A percentile compares a stretch with the other conserved stretches of the same genome.
Conservation (phyloP, 805 yeast genomes). For the Candida alai region DNA sequence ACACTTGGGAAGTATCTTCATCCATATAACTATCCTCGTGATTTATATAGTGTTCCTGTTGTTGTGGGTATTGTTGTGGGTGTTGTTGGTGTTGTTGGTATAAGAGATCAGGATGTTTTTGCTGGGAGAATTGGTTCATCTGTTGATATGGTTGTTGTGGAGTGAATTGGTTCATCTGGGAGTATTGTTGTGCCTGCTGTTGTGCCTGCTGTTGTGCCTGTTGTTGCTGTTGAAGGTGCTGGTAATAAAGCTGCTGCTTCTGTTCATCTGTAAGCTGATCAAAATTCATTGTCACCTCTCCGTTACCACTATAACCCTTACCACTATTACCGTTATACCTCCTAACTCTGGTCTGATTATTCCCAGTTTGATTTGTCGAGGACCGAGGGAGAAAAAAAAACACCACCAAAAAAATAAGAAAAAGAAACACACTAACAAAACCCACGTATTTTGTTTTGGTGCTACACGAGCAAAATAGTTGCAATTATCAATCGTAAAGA, state of each 20-base stretch:
- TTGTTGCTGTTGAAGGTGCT: conserved; percentile 18
- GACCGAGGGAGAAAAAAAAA: too few species aligned
- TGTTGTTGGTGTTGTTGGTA: conserved; percentile 13
- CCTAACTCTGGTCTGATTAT: too few species aligned
- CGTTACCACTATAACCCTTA: too few species aligned
- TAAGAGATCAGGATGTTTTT: too few species aligned
- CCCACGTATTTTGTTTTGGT: too few species aligned
- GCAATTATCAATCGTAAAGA: too few species aligned
- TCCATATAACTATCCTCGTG: conserved; percentile 37
- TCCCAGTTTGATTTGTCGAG: too few species aligned
- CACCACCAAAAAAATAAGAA: too few species aligned
- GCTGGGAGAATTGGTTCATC: conserved; percentile 12
- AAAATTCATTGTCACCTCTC: conserved; percentile 25
- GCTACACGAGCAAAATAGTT: too few species aligned
- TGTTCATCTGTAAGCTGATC: conserved; percentile 28
- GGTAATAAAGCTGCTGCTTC: conserved; percentile 26
- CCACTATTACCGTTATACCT: too few species aligned
- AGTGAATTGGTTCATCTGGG: conserved; percentile 17
- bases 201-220: conserved; percentile 9
- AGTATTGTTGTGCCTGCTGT: conserved; percentile 7
- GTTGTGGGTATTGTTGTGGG: conserved; percentile 7
- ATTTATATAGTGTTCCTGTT: conserved; percentile 5
- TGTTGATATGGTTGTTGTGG: conserved; percentile 12
- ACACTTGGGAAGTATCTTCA: conserved; percentile 29
- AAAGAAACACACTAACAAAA: too few species aligned